Conservation (phyloP, 495 filamentous ascomycete species). For the Annulohypoxylon maeteangense region DNA sequence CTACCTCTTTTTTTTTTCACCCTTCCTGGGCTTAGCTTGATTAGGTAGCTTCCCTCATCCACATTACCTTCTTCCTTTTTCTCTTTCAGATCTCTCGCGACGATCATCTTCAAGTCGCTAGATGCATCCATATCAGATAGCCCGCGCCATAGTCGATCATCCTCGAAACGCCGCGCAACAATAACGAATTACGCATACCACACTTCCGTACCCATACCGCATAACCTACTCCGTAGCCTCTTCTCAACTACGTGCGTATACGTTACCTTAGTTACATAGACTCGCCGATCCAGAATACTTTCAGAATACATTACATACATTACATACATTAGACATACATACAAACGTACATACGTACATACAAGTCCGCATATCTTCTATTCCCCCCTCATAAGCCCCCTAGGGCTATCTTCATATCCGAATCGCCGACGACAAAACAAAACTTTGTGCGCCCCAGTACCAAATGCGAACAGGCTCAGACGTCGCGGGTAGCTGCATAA, state of each 20-base stretch:
- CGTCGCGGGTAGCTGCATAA: constrained; percentile 51
- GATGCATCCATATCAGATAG: constrained; percentile 40
- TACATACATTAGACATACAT: constrained; percentile 15
- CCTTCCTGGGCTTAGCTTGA: constrained; percentile 12
- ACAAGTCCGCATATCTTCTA: not conserved
- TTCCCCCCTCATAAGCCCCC: constrained; percentile 10
- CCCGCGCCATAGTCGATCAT: constrained; percentile 36
- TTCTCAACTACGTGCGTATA: constrained; percentile 32
- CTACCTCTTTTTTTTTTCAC: not conserved
- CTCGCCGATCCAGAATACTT: constrained; percentile 45
- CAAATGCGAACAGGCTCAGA: constrained; percentile 53
- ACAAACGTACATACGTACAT: constrained; percentile 11
- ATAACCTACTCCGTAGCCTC: constrained; percentile 17
- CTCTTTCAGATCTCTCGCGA: constrained; percentile 8
- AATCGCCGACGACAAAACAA: constrained; percentile 47
- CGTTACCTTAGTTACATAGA: constrained; percentile 35
- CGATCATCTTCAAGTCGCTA: constrained; percentile 27
- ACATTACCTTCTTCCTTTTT: not conserved
- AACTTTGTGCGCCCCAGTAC: constrained; percentile 43
- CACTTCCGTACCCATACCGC: constrained; percentile 6
- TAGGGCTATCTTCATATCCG: constrained; percentile 43
- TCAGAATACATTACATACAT: constrained; percentile 4
- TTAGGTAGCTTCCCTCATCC: not conserved
- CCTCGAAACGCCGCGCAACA: constrained; percentile 40
- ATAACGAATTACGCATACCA: constrained; percentile 25